These are phyloP conservation scores for Jacaranda copaia DNA, from an alignment of 257 asterid species.

Conservation along the genomic window DNA sequence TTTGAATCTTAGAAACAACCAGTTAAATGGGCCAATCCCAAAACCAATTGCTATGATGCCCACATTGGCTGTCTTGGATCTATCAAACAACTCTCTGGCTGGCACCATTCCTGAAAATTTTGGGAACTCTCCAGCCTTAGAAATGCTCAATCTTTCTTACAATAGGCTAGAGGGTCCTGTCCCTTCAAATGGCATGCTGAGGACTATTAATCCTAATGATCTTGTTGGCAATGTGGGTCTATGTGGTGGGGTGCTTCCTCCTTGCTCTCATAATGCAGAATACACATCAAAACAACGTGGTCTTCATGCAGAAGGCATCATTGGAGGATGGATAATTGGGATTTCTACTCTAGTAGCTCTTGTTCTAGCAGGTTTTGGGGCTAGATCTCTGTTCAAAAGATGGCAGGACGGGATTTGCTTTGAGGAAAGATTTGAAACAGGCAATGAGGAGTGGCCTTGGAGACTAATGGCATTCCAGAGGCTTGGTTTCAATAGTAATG, in stretches of 20 bases:
- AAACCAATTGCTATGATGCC: conserved; percentile 63
- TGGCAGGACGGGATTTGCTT: conserved; percentile 70
- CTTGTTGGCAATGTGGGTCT: conserved; percentile 65
- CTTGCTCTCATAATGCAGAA: conserved; percentile 52
- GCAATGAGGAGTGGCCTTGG: conserved; percentile 75
- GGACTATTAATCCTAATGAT: conserved; percentile 69
- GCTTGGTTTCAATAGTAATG: conserved; percentile 62
- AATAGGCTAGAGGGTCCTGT: conserved; percentile 68
- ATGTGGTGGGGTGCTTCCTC: conserved; percentile 74
- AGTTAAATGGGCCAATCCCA: conserved; percentile 61
- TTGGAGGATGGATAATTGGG: conserved; percentile 67
- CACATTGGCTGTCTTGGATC: conserved; percentile 65
- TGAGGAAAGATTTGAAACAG: conserved; percentile 56
- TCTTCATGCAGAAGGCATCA: conserved; percentile 55
- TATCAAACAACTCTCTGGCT: conserved; percentile 67
- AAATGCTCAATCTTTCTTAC: conserved; percentile 64
- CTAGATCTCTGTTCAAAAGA: conserved; percentile 50
- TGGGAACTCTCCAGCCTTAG: conserved; percentile 78
- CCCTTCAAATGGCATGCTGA: conserved; percentile 69
- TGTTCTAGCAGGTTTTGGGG: conserved; percentile 50
- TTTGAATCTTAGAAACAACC: conserved; percentile 62
- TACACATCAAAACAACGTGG: conserved; percentile 41
- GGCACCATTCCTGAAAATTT: conserved; percentile 73
- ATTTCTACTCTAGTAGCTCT: conserved; percentile 54
- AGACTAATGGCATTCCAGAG: conserved; percentile 80